Base-by-base conservation (phyloP, 208 protist genomes). In the Trypanosoma lewisi region DNA sequence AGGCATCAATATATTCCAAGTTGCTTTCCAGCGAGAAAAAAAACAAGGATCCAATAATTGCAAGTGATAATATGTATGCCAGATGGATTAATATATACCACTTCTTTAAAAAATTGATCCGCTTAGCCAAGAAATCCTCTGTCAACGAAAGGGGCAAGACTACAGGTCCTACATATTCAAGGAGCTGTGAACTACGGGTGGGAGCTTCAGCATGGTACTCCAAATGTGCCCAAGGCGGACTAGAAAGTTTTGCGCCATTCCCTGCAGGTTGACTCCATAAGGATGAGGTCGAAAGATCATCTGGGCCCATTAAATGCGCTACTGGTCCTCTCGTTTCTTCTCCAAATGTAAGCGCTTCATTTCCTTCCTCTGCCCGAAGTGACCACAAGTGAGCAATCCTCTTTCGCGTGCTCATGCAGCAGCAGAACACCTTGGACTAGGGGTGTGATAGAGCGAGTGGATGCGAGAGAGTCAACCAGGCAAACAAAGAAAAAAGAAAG, bases 61-160 rank as follows among this genome's bases (percentile, higher is more conserved):
- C 47, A 23, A 82, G 39, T 2, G 37, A 39, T 36, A 66, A 28
- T 33, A 89, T 77, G 69, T 93, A 93, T 6, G 37, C 28, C 3
- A 77, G 12, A 62, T 89, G 86, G 30, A 75, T 81, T 7, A 87
- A 41, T 11, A 88, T 60, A 59, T 87, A 92, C 80, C 82, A 88
- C 7, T 61, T 67, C 66, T 87, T 89, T 41, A 89, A 76, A 59
- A 87, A 92, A 51, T 92, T 77, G 0, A 92, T 56, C 23, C 77
- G 55, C 23, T 62, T 17, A 25, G 85, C 65, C 33, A 67, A 36
- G 12, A 48, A 59, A 47, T 78, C 67, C 54, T 89, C 75, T 25
- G 71, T 58, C 11, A 25, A 14, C 9, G 78, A 76, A 33, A 87
- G 74, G 2, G 78, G 76, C n/a, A 91, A 65, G 19, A 66, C 33